Evolutionary conservation across 306 rosid genomes (phyloP).

Genomic region (Cucurbita moschata): DNA sequence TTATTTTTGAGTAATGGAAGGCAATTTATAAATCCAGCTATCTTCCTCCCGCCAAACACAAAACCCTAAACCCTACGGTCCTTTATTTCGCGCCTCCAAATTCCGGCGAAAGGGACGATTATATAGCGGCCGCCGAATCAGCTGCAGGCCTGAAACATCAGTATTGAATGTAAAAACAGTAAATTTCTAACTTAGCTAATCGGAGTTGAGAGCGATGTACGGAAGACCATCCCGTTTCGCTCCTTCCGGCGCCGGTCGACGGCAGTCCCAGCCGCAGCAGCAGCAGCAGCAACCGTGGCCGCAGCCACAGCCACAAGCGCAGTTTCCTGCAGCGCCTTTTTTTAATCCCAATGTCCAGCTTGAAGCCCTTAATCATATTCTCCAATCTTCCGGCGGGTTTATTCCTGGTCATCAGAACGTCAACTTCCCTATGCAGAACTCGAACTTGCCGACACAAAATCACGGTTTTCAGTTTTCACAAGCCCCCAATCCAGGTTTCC

Average conservation of each 20-base stretch:
- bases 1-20: too few relatives aligned
- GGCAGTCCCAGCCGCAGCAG: constrained; percentile 11
- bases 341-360: not conserved
- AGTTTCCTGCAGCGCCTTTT: not conserved
- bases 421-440: constrained; percentile 14
- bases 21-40: too few relatives aligned
- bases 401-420: constrained; percentile 7
- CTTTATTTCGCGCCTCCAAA: not conserved
- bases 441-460: constrained; percentile 16
- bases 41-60: not conserved
- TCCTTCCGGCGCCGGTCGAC: constrained; percentile 6
- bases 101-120: not conserved
- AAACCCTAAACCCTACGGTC: not conserved
- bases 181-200: not conserved
- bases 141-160: not conserved
- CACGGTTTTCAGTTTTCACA: not conserved
- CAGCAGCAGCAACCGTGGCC: constrained; percentile 12
- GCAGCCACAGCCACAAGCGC: constrained; percentile 11
- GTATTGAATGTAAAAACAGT: not conserved
- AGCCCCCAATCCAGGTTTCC: not conserved
- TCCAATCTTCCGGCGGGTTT: not conserved
- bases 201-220: constrained; percentile 23
- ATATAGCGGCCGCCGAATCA: not conserved
- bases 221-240: constrained; percentile 12
- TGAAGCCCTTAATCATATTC: not conserved